Percentiles rank a stretch among this genome's conserved stretches.
These are phyloP conservation scores for Tagetes patula DNA, from an alignment of 129 eudicot species.

Conservation along the genomic window DNA sequence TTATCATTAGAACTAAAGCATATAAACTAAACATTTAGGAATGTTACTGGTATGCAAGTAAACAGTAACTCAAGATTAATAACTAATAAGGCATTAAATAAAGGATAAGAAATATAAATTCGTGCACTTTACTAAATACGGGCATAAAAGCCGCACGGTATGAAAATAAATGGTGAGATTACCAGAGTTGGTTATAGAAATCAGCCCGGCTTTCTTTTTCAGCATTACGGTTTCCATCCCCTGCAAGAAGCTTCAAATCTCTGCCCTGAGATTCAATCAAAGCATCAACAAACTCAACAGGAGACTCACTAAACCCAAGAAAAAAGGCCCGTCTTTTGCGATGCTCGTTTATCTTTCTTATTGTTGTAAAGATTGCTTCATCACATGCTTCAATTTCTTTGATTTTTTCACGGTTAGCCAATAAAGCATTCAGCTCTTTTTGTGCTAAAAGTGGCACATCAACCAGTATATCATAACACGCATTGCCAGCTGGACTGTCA, in stretches of 20 bases:
- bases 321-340: not conserved
- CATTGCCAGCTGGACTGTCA: not conserved
- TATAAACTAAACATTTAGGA: not conserved
- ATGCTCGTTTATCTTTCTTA: not conserved
- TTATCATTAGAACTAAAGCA: not conserved
- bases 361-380: not conserved
- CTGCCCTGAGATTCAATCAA: constrained; percentile 8
- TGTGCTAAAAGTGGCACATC: not conserved
- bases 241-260: constrained; percentile 10
- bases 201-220: constrained; percentile 13
- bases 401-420: not conserved
- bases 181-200: not conserved
- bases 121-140: not conserved
- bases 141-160: not conserved
- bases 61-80: not conserved
- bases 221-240: not conserved
- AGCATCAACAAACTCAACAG: constrained; percentile 13
- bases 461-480: not conserved
- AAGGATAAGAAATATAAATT: not conserved
- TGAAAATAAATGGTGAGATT: not conserved
- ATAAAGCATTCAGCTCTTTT: not conserved
- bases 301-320: constrained; percentile 1
- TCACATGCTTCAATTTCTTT: constrained; percentile 2
- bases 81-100: not conserved
- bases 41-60: not conserved